Conservation (phyloP, 192 early-diverging fungal species). For the Lunasporangiospora selenospora region DNA sequence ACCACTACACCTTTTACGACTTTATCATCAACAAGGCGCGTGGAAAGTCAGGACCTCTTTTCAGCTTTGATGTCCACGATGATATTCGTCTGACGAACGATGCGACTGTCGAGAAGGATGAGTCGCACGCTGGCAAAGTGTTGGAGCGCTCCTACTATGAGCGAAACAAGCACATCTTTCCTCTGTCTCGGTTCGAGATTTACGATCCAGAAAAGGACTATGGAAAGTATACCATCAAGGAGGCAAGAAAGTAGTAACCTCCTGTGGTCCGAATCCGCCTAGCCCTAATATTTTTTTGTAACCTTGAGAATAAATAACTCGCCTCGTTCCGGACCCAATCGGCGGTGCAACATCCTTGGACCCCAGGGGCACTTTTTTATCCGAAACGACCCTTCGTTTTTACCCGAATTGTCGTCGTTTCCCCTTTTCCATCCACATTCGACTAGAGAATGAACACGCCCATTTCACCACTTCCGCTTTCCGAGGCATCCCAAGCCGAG, state of each 20-base stretch:
- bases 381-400: no score
- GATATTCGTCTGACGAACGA: slow-evolving; percentile 88
- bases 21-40: slow-evolving; percentile 94
- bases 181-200: slow-evolving; percentile 91
- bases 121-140: slow-evolving; percentile 96
- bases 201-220: slow-evolving; percentile 82
- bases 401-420: no score
- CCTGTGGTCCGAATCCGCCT: no score
- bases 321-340: no score
- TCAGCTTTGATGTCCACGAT: slow-evolving; percentile 94
- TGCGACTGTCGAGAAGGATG: slow-evolving; percentile 86
- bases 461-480: no score
- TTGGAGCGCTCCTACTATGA: slow-evolving; percentile 91
- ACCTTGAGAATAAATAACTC: no score
- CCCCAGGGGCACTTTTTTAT: no score
- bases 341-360: no score
- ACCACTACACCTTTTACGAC: slow-evolving; percentile 92
- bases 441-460: no score
- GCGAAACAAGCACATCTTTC: slow-evolving; percentile 96
- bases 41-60: slow-evolving; percentile 96
- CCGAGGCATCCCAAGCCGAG: no score
- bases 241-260: slow-evolving; percentile 5
- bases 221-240: slow-evolving; percentile 48
- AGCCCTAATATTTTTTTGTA: no score
- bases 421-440: no score